Base-by-base conservation (phyloP, 2,329 filamentous ascomycete genomes). In the Onygena corvina region DNA sequence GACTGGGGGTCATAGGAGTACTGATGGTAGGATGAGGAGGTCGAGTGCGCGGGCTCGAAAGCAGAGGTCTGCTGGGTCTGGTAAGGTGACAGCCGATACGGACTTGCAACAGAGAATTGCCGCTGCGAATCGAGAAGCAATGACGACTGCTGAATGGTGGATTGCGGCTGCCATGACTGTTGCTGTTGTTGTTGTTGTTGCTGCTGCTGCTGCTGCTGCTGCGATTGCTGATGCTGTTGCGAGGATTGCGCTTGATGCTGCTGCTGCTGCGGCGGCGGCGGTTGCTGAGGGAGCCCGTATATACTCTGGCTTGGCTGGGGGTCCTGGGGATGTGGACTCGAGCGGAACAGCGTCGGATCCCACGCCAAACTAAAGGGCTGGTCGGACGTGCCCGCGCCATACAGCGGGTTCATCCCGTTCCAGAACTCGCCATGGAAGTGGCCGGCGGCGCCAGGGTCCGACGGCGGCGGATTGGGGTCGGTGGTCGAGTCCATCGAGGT, bases 361-460 rank as follows among this genome's bases (percentile, higher is more conserved):
- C 64, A 67, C 29, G 54, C 54, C 6, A 67, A 66, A 1, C 61
- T 62, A 52, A 65, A 53, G 2, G 60, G 59, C 50, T 61, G 60
- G 29, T 59, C 50, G 18, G 58, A 49, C 45, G 59, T 56, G 27
- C 56, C 57, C 18, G 51, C 38, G 7, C 54, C 42, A 50, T 65
- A 68, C 31, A 67, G 49, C 4, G 61, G 46, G 42, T 65, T 65
- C 45, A 68, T 57, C 11, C 52, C 58, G 50, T 57, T 59, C 67
- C 67, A 69, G 53, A 64, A 68, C n/a, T 67, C 66, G 7, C 60
- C 47, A 14, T 59, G 55, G 12, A 66, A 54, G 58, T 54, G 42
- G 27, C 36, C 30, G 6, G 52, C 54, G 20, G 61, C 54, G 30
- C 58, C 30, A 8, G 25, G 54, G 52, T 61, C 59, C 47, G 61